Evolutionary conservation across 2,329 filamentous ascomycete genomes (phyloP).

Genomic region (Penicillium sp.): DNA sequence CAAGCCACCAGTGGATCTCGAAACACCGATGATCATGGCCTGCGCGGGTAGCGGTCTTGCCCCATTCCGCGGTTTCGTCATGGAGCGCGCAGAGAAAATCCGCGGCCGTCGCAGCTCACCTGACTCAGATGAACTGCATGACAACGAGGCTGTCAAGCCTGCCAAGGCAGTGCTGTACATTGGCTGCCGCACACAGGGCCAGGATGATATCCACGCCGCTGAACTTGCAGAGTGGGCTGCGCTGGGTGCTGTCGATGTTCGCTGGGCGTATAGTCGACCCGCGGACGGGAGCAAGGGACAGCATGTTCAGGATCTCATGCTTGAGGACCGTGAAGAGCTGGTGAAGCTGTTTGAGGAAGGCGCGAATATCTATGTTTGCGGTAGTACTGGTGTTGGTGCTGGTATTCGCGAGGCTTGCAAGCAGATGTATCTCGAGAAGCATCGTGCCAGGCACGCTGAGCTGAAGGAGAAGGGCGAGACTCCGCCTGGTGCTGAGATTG

Average conservation of each 20-base stretch:
- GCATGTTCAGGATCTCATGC: constrained; percentile 55
- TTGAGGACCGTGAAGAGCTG: constrained; percentile 47
- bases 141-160: constrained; percentile 17
- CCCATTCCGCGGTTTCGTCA: constrained; percentile 62
- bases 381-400: constrained; percentile 53
- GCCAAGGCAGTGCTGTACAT: constrained; percentile 38
- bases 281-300: constrained; percentile 48
- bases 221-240: constrained; percentile 56
- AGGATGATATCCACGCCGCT: constrained; percentile 37
- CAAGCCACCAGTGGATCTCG: constrained; percentile 34
- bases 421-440: constrained; percentile 32
- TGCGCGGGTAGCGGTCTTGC: constrained; percentile 54
- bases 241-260: constrained; percentile 60
- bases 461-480: constrained; percentile 37
- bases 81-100: constrained; percentile 54
- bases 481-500: constrained; percentile 20
- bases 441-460: constrained; percentile 35
- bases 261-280: constrained; percentile 58
- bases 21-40: constrained; percentile 41
- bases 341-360: constrained; percentile 47
- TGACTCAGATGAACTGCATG: constrained; percentile 9
- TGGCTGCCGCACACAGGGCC: constrained; percentile 36
- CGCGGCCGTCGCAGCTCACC: constrained; percentile 24
- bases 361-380: constrained; percentile 64
- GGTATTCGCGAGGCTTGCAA: constrained; percentile 46